These are phyloP conservation scores for Beauveria medogensis DNA, from an alignment of 2,329 filamentous ascomycete species.

Conservation along the genomic window DNA sequence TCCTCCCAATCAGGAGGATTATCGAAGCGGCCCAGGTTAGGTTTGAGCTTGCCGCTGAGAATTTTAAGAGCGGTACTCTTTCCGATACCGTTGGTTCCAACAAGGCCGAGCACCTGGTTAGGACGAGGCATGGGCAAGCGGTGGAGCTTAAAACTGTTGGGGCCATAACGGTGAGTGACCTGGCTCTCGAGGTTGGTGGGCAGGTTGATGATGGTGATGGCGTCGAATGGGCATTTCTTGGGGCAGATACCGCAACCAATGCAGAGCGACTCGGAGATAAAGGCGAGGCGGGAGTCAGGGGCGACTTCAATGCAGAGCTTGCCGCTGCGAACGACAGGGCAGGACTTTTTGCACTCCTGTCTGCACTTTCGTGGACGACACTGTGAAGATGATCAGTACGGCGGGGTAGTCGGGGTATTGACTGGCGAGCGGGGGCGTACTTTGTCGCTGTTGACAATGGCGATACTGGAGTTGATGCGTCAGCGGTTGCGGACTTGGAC, in stretches of 20 bases:
- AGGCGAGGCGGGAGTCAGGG: slow-evolving; percentile 84
- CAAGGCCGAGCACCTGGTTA: slow-evolving; percentile 89
- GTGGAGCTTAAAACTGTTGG: slow-evolving; percentile 99
- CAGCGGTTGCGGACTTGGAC: neutral
- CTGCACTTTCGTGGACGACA: slow-evolving; percentile 66
- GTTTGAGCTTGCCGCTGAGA: slow-evolving; percentile 95
- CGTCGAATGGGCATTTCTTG: slow-evolving; percentile 97
- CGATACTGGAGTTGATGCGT: slow-evolving; percentile 58
- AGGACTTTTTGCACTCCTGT: slow-evolving; percentile 98
- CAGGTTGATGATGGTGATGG: slow-evolving; percentile 99
- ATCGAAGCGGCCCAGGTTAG: slow-evolving; percentile 88
- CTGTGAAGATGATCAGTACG: slow-evolving; percentile 18
- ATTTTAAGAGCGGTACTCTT: slow-evolving; percentile 99
- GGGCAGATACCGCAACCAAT: slow-evolving; percentile 99
- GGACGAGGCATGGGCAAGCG: slow-evolving; percentile 91
- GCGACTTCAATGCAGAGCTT: slow-evolving; percentile 96
- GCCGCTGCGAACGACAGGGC: slow-evolving; percentile 92
- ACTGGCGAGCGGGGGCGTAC: slow-evolving; percentile 38
- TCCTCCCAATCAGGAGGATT: slow-evolving; percentile 99
- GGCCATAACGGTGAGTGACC: slow-evolving; percentile 96
- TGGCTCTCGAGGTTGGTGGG: slow-evolving; percentile 98
- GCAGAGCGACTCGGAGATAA: slow-evolving; percentile 92
- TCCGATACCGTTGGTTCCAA: slow-evolving; percentile 99
- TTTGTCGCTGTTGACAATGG: slow-evolving; percentile 98
- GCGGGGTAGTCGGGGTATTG: slow-evolving; percentile 16